Evolutionary conservation across 1,284 basidiomycete species (phyloP).

Genomic region (Melampsora abietis-canadensis): DNA sequence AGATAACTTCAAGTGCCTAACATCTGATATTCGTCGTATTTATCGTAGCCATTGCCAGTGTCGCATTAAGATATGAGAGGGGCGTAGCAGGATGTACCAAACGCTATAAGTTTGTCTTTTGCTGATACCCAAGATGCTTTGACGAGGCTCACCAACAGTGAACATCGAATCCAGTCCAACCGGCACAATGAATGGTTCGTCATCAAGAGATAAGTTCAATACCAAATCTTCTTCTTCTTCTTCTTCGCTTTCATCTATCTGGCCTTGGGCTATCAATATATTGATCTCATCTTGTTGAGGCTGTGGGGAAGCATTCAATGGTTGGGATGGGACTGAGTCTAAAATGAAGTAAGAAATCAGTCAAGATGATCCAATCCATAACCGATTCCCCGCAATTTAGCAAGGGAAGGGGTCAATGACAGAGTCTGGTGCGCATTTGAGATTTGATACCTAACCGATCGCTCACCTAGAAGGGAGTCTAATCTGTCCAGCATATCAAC

Average conservation of each 20-base stretch:
- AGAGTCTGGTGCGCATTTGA: too few relatives aligned
- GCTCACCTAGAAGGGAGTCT: too few relatives aligned
- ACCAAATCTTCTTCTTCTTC: slow-evolving; percentile 28
- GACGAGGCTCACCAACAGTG: slow-evolving; percentile 46
- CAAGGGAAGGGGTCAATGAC: too few relatives aligned
- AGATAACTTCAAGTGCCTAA: slow-evolving; percentile 27
- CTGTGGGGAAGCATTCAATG: background rate
- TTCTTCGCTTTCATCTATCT: background rate
- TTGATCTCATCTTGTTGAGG: background rate
- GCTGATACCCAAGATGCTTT: slow-evolving; percentile 53
- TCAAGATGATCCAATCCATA: too few relatives aligned
- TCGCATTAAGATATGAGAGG: slow-evolving; percentile 52
- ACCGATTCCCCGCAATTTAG: too few relatives aligned
- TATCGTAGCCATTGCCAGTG: background rate
- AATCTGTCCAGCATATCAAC: too few relatives aligned
- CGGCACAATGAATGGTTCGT: slow-evolving; percentile 47
- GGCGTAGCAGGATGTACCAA: slow-evolving; percentile 51
- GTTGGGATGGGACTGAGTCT: background rate
- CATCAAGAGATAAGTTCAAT: slow-evolving; percentile 29
- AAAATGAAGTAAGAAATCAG: background rate
- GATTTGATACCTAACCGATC: too few relatives aligned
- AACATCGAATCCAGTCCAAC: slow-evolving; percentile 52
- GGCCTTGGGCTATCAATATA: background rate
- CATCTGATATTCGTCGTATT: slow-evolving; percentile 1
- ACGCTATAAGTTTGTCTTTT: slow-evolving; percentile 52